These are phyloP conservation scores for Paraconiothyrium brasiliense DNA, from an alignment of 2,329 filamentous ascomycete species.

Conservation along the genomic window DNA sequence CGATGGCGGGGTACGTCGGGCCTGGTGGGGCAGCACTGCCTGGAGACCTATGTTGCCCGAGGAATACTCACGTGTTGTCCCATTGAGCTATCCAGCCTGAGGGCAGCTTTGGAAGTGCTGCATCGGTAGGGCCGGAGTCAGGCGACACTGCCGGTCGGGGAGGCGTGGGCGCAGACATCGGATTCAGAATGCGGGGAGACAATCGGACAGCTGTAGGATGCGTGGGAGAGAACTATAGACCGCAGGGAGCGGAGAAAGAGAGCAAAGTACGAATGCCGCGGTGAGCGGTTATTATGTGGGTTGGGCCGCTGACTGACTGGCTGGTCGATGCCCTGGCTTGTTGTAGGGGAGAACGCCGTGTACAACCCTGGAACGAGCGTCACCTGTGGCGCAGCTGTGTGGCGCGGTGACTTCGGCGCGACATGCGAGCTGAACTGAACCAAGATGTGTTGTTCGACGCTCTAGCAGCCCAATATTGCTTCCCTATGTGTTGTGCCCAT, in stretches of 20 bases:
- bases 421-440: neutral
- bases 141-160: slow-evolving; percentile 48
- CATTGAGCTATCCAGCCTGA: slow-evolving; percentile 53
- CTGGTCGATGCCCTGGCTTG: slow-evolving; percentile 22
- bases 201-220: neutral
- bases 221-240: slow-evolving; percentile 3
- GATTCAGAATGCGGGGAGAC: slow-evolving; percentile 19
- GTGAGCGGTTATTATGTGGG: slow-evolving; percentile 34
- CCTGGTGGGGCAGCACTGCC: slow-evolving; percentile 10
- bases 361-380: neutral
- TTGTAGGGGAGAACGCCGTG: neutral
- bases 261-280: slow-evolving; percentile 21
- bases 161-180: slow-evolving; percentile 48
- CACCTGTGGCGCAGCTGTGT: slow-evolving; percentile 14
- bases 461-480: neutral
- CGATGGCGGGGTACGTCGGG: slow-evolving; percentile 27
- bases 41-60: neutral
- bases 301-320: slow-evolving; percentile 26
- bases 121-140: slow-evolving; percentile 51
- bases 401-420: neutral
- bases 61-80: slow-evolving; percentile 47
- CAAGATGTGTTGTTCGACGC: neutral
- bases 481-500: neutral
- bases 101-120: slow-evolving; percentile 49
- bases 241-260: slow-evolving; percentile 8